Conservation (phyloP, 768 basidiomycete species). For the Suillus fuscotomentosus region DNA sequence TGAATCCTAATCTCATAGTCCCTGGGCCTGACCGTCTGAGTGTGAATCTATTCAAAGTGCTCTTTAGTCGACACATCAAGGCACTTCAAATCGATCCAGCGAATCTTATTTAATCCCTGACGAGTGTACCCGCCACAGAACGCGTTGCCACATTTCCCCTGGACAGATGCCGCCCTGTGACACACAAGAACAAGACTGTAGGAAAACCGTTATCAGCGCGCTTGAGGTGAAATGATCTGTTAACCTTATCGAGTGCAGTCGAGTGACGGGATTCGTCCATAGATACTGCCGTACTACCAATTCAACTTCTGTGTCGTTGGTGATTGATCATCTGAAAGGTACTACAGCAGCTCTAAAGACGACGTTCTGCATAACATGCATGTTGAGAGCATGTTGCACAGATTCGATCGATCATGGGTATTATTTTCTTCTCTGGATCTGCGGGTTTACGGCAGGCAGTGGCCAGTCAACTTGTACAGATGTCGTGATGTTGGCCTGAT, state of each 20-base stretch:
- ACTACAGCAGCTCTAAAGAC: conserved; percentile 1
- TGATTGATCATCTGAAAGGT: not conserved
- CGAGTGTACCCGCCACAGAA: not conserved
- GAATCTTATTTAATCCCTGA: not conserved
- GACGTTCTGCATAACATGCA: not conserved
- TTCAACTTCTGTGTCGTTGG: not conserved
- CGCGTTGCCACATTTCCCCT: not conserved
- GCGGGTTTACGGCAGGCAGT: not conserved
- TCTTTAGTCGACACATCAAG: not conserved
- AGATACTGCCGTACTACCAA: not conserved
- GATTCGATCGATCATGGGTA: conserved; percentile 5
- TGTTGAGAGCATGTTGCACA: not conserved
- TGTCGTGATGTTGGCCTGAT: conserved; percentile 9
- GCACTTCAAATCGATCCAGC: not conserved
- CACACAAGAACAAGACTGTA: not conserved
- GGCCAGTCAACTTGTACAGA: not conserved
- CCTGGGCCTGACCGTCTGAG: conserved; percentile 1
- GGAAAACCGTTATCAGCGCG: not conserved
- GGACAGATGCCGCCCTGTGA: not conserved
- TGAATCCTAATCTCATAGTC: not conserved
- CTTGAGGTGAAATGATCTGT: not conserved
- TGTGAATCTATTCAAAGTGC: not conserved
- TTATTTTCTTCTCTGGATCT: conserved; percentile 1
- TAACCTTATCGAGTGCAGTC: not conserved
- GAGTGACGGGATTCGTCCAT: not conserved